These are phyloP conservation scores for Solanum hybrid DNA, from an alignment of 305 asterid genomes.

Conservation along the genomic window DNA sequence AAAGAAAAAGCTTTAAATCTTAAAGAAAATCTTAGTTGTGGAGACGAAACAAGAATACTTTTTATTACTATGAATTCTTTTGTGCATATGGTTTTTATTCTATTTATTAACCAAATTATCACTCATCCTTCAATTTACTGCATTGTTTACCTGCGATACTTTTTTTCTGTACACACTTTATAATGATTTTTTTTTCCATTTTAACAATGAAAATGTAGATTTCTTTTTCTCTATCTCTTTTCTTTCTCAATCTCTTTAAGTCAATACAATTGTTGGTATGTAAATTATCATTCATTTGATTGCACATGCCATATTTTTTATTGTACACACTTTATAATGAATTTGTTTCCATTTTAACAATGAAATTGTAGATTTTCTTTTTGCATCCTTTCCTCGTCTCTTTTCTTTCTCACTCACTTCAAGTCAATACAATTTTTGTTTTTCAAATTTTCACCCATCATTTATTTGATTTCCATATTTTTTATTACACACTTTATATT, in stretches of 20 bases:
- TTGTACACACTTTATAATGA: not conserved
- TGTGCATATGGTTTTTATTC: not conserved
- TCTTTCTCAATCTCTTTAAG: not conserved
- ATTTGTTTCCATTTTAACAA: not conserved
- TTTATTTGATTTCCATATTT: not conserved
- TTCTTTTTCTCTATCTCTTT: not conserved
- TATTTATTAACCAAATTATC: not conserved
- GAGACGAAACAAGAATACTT: not conserved
- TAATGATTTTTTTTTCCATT: not conserved
- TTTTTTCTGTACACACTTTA: not conserved
- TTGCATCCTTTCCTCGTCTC: not conserved
- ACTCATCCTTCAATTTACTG: not conserved
- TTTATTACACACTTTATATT: not conserved
- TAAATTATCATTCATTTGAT: not conserved
- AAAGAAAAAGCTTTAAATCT: not conserved
- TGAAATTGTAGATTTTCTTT: not conserved
- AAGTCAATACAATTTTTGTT: not conserved
- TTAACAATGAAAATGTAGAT: not conserved
- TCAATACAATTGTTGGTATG: not conserved
- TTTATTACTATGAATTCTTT: not conserved
- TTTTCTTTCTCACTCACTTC: not conserved
- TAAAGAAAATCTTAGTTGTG: not conserved
- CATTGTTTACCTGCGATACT: not conserved
- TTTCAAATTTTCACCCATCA: not conserved
- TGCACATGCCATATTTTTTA: not conserved